A percentile compares a stretch with the other conserved stretches of the same genome.
These are phyloP conservation scores for Dothideomycetes sp. DNA, from an alignment of 2,329 filamentous ascomycete genomes.

Conservation along the genomic window DNA sequence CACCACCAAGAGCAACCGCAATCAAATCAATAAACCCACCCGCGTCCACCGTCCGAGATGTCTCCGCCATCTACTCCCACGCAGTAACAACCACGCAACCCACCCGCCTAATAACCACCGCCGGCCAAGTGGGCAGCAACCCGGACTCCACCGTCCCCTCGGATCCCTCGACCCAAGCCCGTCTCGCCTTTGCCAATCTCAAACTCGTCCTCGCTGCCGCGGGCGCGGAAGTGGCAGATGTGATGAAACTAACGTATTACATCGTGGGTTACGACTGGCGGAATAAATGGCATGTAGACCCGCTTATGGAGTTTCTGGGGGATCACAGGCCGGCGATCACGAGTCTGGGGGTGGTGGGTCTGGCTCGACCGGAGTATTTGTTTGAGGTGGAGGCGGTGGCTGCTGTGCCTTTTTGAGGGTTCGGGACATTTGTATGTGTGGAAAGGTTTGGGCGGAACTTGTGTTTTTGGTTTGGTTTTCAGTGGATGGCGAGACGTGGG, in stretches of 20 bases:
- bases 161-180: background rate
- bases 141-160: background rate
- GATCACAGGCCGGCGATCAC: constrained; percentile 16
- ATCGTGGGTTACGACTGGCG: constrained; percentile 16
- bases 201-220: constrained; percentile 12
- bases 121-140: background rate
- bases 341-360: constrained; percentile 14
- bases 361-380: constrained; percentile 15
- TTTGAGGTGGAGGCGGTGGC: constrained; percentile 18
- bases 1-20: background rate
- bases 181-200: background rate
- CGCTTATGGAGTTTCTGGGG: constrained; percentile 7
- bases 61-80: background rate
- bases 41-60: background rate
- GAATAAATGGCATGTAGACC: constrained; percentile 12
- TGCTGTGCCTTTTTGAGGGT: constrained; percentile 11
- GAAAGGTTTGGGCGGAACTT: no score
- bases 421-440: no score
- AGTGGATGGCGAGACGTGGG: no score
- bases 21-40: background rate
- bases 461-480: no score
- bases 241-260: constrained; percentile 16
- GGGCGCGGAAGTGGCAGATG: constrained; percentile 14
- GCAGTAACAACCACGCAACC: background rate
- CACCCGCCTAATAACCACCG: background rate